phyloP scores from a whole-genome alignment of 192 early-diverging fungal genomes.

The Borealophlyctis nickersoniae region DNA sequence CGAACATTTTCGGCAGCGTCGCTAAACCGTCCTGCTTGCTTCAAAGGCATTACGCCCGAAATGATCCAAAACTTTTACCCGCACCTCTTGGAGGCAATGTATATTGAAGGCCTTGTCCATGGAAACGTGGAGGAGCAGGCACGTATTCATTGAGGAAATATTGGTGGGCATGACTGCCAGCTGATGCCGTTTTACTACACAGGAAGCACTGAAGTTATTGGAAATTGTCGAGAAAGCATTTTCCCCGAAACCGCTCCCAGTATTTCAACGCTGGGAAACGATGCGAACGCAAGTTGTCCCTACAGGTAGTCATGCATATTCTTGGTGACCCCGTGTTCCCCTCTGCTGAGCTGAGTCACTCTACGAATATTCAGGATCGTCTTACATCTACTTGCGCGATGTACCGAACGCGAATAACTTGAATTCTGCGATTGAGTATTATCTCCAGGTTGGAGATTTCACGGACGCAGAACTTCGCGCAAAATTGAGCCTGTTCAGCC shows the following conservation, averaged over 20 bases:
- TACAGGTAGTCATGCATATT: constrained; percentile 17
- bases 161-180: not conserved
- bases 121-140: constrained; percentile 73
- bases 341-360: not conserved
- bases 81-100: constrained; percentile 63
- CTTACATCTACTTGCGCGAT: constrained; percentile 39
- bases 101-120: constrained; percentile 78
- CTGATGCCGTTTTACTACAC: not conserved
- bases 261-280: constrained; percentile 45
- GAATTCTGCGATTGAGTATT: constrained; percentile 86
- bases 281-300: constrained; percentile 59
- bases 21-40: not conserved
- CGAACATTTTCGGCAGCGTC: not conserved
- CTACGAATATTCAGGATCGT: constrained; percentile 40
- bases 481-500: constrained; percentile 67
- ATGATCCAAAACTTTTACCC: constrained; percentile 77
- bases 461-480: constrained; percentile 63
- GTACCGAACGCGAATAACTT: constrained; percentile 77
- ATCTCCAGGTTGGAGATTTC: constrained; percentile 74
- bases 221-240: constrained; percentile 60
- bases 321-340: too few species aligned
- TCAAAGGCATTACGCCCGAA: constrained; percentile 60
- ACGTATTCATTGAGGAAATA: not conserved
- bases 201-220: constrained; percentile 62
- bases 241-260: constrained; percentile 54